A percentile compares a stretch with the other conserved stretches of the same genome.
phyloP scores from a whole-genome alignment of 192 early-diverging fungal species.

The Phycomyces nitens region DNA sequence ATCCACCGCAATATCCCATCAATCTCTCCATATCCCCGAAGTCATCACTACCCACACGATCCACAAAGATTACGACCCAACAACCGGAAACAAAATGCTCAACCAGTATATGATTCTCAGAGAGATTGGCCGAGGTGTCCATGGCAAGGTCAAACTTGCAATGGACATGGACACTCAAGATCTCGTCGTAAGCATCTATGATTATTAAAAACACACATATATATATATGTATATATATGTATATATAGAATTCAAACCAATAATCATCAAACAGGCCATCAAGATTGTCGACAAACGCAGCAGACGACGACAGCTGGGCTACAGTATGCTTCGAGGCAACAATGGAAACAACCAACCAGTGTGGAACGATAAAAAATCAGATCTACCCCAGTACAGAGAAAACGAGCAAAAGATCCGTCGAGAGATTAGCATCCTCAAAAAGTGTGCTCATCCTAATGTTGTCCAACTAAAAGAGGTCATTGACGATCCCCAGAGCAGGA shows the following conservation, averaged over 20 bases:
- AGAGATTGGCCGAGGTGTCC: constrained; percentile 90
- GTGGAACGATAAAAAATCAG: constrained; percentile 10
- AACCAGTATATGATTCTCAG: constrained; percentile 92
- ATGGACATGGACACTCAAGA: constrained; percentile 74
- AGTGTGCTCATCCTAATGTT: constrained; percentile 91
- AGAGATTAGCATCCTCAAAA: constrained; percentile 96
- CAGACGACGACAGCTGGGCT: constrained; percentile 41
- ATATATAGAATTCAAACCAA: too few relatives aligned
- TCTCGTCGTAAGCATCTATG: constrained; percentile 57
- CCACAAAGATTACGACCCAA: constrained; percentile 79
- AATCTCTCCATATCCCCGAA: neutral
- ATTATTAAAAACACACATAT: too few relatives aligned
- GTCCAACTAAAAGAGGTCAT: constrained; percentile 91
- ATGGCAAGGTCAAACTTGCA: constrained; percentile 94
- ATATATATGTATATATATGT: too few relatives aligned
- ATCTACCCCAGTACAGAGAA: constrained; percentile 37
- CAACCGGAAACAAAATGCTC: constrained; percentile 90
- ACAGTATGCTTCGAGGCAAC: constrained; percentile 22
- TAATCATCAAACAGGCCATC: too few relatives aligned
- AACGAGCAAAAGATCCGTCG: constrained; percentile 83
- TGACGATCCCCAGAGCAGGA: constrained; percentile 86
- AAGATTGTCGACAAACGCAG: constrained; percentile 71
- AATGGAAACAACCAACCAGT: constrained; percentile 1
- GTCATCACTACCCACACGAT: constrained; percentile 49
- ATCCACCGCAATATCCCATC: too few relatives aligned